These are phyloP conservation scores for Trichoderma afroharzianum DNA, from an alignment of 2,329 filamentous ascomycete genomes.

Conservation along the genomic window DNA sequence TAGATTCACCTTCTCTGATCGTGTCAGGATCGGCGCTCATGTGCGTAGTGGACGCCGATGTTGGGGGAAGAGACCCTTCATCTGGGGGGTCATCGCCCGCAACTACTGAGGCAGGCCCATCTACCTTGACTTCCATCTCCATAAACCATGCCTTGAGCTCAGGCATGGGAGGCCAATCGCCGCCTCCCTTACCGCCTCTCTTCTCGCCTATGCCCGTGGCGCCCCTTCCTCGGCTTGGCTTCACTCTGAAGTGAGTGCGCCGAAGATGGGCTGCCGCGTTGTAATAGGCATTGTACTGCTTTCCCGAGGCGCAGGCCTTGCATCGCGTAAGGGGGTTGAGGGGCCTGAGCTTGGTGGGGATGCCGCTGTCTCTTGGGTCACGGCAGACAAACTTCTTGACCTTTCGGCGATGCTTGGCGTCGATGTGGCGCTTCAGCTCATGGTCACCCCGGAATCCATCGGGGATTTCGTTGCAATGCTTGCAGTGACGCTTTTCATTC, in stretches of 20 bases:
- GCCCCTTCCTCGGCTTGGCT: slow-evolving; percentile 45
- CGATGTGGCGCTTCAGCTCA: slow-evolving; percentile 67
- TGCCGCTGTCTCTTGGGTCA: slow-evolving; percentile 44
- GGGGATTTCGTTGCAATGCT: slow-evolving; percentile 65
- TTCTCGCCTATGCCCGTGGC: slow-evolving; percentile 42
- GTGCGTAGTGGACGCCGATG: slow-evolving; percentile 17
- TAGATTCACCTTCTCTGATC: not conserved
- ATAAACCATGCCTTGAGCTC: slow-evolving; percentile 59
- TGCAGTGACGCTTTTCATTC: slow-evolving; percentile 69
- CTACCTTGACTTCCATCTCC: slow-evolving; percentile 36
- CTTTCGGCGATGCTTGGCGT: slow-evolving; percentile 57
- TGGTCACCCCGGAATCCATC: slow-evolving; percentile 84
- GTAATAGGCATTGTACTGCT: slow-evolving; percentile 88
- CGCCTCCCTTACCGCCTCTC: slow-evolving; percentile 52
- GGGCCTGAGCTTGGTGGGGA: slow-evolving; percentile 44
- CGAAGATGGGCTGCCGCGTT: slow-evolving; percentile 90
- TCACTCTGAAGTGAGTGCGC: slow-evolving; percentile 79
- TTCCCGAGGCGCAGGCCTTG: slow-evolving; percentile 74
- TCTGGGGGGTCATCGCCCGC: not conserved
- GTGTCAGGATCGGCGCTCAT: not conserved
- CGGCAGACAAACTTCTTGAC: slow-evolving; percentile 58
- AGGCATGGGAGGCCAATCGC: slow-evolving; percentile 53
- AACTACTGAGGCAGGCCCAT: not conserved
- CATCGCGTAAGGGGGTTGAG: slow-evolving; percentile 70
- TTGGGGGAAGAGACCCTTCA: not conserved